phyloP scores from a whole-genome alignment of 345 rosid genomes.

The Adansonia digitata region DNA sequence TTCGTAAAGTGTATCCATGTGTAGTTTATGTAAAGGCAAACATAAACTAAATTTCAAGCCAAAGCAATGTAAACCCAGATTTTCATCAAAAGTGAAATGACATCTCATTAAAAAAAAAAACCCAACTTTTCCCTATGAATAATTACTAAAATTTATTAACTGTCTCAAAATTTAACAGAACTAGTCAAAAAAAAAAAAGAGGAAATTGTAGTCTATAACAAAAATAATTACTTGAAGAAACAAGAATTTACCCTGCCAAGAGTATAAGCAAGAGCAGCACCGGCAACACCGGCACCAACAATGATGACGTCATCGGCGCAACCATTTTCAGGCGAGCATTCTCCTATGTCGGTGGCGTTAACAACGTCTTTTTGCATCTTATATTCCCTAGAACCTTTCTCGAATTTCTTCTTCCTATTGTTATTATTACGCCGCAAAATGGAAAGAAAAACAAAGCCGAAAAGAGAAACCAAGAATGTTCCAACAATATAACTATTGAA shows the following conservation, averaged over 20 bases:
- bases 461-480: too few relatives aligned
- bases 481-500: constrained; percentile 21
- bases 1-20: not conserved
- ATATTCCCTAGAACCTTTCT: too few relatives aligned
- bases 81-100: not conserved
- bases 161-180: not conserved
- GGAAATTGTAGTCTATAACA: not conserved
- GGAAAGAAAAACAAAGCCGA: too few relatives aligned
- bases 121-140: not conserved
- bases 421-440: not conserved
- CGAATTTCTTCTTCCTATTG: not conserved
- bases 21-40: not conserved
- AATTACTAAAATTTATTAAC: not conserved
- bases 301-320: too few relatives aligned
- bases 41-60: not conserved
- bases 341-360: too few relatives aligned
- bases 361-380: too few relatives aligned
- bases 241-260: constrained; percentile 36
- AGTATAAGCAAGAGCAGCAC: too few relatives aligned
- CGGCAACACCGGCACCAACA: too few relatives aligned
- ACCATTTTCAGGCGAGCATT: too few relatives aligned
- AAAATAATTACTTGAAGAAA: not conserved
- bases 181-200: not conserved
- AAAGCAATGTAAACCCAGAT: not conserved
- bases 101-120: not conserved